These are phyloP conservation scores for Syncephalastrum monosporum DNA, from an alignment of 371 early-diverging fungal species.

Conservation along the genomic window DNA sequence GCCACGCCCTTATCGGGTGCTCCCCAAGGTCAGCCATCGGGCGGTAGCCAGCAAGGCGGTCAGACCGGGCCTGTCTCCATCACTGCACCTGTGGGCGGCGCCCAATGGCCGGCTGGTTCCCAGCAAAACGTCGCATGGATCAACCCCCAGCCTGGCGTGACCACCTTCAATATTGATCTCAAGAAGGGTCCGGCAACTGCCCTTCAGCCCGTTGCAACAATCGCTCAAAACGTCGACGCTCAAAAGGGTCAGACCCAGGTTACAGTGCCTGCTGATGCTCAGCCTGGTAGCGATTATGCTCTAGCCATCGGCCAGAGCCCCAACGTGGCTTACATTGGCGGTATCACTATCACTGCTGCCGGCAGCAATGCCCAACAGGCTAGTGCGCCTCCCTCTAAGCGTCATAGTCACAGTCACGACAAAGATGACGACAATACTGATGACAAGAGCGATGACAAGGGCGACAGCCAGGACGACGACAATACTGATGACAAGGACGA, in stretches of 20 bases:
- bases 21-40: too few species aligned
- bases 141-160: conserved; percentile 27
- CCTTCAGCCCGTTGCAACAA: conserved; percentile 28
- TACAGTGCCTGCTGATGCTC: conserved; percentile 31
- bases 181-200: conserved; percentile 39
- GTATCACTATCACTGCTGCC: conserved; percentile 17
- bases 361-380: conserved; percentile 4
- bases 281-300: conserved; percentile 40
- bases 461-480: too few species aligned
- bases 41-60: not conserved
- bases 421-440: too few species aligned
- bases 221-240: conserved; percentile 33
- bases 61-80: conserved; percentile 31
- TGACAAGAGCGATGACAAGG: too few species aligned
- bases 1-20: too few species aligned
- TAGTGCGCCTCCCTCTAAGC: conserved; percentile 6
- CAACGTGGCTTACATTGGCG: conserved; percentile 41
- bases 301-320: conserved; percentile 31
- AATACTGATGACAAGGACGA: too few species aligned
- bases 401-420: conserved; percentile 1
- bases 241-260: conserved; percentile 31
- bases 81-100: conserved; percentile 31
- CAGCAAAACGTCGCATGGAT: conserved; percentile 37
- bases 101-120: conserved; percentile 39
- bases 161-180: conserved; percentile 31